Evolutionary conservation across 2,329 filamentous ascomycete genomes (phyloP).

Genomic region (Ophiognomonia clavigignenti-juglandacearum): DNA sequence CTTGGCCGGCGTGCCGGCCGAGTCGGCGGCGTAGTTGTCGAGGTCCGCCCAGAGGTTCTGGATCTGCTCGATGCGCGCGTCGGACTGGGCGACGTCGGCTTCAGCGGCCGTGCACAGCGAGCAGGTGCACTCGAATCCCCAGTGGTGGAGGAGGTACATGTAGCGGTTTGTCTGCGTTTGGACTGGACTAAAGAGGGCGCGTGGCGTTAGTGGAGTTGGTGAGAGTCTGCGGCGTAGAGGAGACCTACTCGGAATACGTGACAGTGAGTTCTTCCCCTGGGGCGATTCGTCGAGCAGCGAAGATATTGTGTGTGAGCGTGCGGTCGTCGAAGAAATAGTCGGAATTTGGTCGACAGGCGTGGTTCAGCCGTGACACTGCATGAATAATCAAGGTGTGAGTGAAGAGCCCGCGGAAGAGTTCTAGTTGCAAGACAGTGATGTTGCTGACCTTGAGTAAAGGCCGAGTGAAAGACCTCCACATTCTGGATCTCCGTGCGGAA

Average conservation of each 20-base stretch:
- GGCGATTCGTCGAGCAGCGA: constrained; percentile 31
- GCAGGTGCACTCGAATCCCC: constrained; percentile 36
- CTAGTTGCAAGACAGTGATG: not conserved
- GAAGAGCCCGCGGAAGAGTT: not conserved
- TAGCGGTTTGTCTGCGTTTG: constrained; percentile 26
- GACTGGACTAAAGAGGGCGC: constrained; percentile 22
- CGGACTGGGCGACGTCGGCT: constrained; percentile 26
- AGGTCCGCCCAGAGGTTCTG: constrained; percentile 26
- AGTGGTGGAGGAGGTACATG: constrained; percentile 25
- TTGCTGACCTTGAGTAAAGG: constrained; percentile 27
- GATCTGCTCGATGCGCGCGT: constrained; percentile 29
- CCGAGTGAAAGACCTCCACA: constrained; percentile 24
- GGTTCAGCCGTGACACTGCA: constrained; percentile 34
- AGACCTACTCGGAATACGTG: constrained; percentile 33
- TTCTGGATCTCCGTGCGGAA: constrained; percentile 23
- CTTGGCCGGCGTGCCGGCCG: constrained; percentile 26
- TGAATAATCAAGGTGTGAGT: not conserved
- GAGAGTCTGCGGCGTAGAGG: not conserved
- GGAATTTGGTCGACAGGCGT: constrained; percentile 36
- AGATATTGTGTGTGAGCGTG: constrained; percentile 31
- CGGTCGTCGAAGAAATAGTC: constrained; percentile 34
- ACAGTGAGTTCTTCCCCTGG: constrained; percentile 37
- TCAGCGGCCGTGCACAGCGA: constrained; percentile 26
- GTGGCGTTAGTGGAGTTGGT: constrained; percentile 2
- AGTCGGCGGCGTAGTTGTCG: constrained; percentile 27